Evolutionary conservation across 2,329 filamentous ascomycete species (phyloP), one percentile per base, ranked within the genome.

Genomic region (Talaromyces atroroseus): DNA sequence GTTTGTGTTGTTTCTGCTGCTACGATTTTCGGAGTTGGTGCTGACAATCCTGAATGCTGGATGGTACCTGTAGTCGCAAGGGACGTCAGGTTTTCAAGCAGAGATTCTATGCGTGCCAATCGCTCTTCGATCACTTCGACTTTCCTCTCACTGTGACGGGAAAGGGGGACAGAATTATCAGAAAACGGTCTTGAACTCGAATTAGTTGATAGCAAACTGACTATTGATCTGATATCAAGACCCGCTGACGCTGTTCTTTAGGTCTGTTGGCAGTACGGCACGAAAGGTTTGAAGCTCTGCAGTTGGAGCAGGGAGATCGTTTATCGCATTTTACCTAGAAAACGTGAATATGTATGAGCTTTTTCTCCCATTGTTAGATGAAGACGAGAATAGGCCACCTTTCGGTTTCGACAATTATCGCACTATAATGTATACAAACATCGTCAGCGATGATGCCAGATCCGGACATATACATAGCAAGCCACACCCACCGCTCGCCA

Each of bases 71-170:
- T 16, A n/a, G 60, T 16, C 67, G 63, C 61, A 64, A 65, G 65
- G 50, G 64, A 60, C 8, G 70, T 66, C 23, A 75, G 67, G 24
- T 58, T 66, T 38, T 72, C 69, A 14, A 78, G 65, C 10, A 74
- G 65, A 49, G 67, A 62, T 59, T 81, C 78, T 42, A 82, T 79
- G n/a, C 71, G 70, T 6, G 71, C 70, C 8, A 82, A 66, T 16
- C 78, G 74, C 29, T 77, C 73, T 61, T 80, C 78, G 51, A 82
- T 80, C 12, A 75, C 63, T 58, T 81, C 78, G 49, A 82, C 79
- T 64, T 81, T 80, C 62, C 71, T 76, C 63, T 82, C 79, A 65
- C 77, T 80, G 16, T 21, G 38, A 21, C 2, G 10, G 40, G 5
- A 21, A 44, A 44, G 7, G 26, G 26, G 26, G 34, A 21, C 52